These are phyloP conservation scores for Ceratocystis alfenasii DNA, from an alignment of 2,329 filamentous ascomycete genomes.

Conservation along the genomic window DNA sequence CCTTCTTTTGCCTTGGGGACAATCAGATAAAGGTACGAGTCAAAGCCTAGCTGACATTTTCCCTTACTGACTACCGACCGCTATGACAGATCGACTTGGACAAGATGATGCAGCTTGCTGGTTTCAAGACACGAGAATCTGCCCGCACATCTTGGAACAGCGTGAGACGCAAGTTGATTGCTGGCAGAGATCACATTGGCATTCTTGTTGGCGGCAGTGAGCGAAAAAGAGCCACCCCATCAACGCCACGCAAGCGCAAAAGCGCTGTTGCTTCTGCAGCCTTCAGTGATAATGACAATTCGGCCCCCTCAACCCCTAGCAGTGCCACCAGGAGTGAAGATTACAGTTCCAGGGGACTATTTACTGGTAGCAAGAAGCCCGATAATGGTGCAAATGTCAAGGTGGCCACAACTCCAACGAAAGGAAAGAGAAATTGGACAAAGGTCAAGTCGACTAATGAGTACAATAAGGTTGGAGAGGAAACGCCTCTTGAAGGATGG, in stretches of 20 bases:
- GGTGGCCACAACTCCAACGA: neutral
- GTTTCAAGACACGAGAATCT: neutral
- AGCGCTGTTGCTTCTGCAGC: neutral
- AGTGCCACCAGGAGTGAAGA: too few species aligned
- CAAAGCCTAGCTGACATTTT: neutral
- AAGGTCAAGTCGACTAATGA: neutral
- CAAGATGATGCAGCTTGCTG: neutral
- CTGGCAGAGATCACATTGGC: neutral
- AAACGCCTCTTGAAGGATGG: neutral
- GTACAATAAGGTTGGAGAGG: neutral
- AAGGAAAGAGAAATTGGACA: neutral
- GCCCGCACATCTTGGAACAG: neutral
- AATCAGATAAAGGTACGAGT: neutral
- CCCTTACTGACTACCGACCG: neutral
- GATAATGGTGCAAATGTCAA: neutral
- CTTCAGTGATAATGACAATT: neutral
- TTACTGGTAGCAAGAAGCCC: neutral
- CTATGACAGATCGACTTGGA: neutral
- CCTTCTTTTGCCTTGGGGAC: neutral
- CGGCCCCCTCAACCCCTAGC: neutral
- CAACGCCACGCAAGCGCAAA: neutral
- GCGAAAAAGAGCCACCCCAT: neutral
- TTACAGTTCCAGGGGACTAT: neutral
- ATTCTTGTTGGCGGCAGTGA: neutral
- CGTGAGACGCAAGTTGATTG: conserved; percentile 2